phyloP scores from a whole-genome alignment of 2,329 filamentous ascomycete species.

The Talaromyces sp. region DNA sequence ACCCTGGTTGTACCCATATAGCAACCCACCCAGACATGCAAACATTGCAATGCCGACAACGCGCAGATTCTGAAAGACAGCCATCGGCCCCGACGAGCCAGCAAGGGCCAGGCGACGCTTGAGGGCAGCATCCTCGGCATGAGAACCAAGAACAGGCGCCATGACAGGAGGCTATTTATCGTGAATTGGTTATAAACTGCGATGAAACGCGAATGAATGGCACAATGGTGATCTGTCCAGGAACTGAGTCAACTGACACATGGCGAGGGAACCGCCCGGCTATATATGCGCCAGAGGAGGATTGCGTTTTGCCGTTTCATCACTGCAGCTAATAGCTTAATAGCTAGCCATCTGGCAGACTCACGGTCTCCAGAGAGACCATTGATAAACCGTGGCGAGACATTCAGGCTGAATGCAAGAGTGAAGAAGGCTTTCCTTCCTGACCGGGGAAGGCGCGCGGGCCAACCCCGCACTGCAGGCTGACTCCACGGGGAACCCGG shows the following conservation, averaged over 20 bases:
- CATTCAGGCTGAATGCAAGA: background rate
- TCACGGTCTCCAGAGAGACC: no score
- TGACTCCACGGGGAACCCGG: background rate
- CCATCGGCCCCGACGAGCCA: slow-evolving; percentile 49
- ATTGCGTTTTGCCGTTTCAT: background rate
- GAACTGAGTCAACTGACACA: background rate
- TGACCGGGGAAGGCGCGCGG: background rate
- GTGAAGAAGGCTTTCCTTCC: background rate
- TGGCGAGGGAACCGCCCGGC: background rate
- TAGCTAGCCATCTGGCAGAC: background rate
- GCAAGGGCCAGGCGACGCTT: slow-evolving; percentile 51
- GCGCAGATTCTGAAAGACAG: slow-evolving; percentile 56
- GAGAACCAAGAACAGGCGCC: background rate
- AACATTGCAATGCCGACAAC: slow-evolving; percentile 60
- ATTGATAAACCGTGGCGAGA: background rate
- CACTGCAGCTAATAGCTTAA: background rate
- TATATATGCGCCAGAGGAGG: background rate
- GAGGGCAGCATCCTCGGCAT: slow-evolving; percentile 47
- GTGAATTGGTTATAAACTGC: background rate
- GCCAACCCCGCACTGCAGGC: background rate
- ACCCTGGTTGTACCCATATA: slow-evolving; percentile 27
- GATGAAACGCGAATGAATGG: background rate
- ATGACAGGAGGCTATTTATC: background rate
- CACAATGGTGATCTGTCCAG: background rate
- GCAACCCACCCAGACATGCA: slow-evolving; percentile 56